These are phyloP conservation scores for Xylaria sp. DNA, from an alignment of 495 filamentous ascomycete genomes.

Conservation along the genomic window DNA sequence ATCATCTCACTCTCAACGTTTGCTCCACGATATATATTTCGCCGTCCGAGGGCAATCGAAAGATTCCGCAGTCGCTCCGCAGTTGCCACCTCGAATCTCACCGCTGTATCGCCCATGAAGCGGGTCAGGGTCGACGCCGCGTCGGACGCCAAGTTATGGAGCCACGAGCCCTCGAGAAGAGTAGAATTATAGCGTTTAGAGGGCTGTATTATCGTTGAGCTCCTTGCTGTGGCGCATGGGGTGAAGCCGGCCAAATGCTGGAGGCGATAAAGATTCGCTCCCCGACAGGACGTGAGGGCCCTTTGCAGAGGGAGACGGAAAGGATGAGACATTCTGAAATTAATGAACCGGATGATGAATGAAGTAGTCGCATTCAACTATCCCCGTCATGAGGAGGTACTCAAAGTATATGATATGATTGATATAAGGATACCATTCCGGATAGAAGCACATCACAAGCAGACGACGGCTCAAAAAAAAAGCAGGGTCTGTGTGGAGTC, in stretches of 20 bases:
- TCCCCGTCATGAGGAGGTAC: too few relatives aligned
- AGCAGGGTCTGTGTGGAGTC: too few relatives aligned
- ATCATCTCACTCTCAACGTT: constrained; percentile 41
- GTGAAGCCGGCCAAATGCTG: not conserved
- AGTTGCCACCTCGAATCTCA: constrained; percentile 52
- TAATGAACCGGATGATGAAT: not conserved
- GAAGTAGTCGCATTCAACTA: too few relatives aligned
- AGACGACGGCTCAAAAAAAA: too few relatives aligned
- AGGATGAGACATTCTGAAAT: not conserved
- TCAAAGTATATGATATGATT: too few relatives aligned
- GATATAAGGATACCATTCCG: too few relatives aligned
- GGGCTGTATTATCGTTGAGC: not conserved
- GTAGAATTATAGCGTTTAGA: constrained; percentile 1
- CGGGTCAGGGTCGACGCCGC: not conserved
- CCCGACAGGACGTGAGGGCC: not conserved
- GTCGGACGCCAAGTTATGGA: not conserved
- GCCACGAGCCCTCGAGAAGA: not conserved
- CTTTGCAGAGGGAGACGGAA: not conserved
- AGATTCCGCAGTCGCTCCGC: constrained; percentile 65
- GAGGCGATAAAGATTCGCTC: not conserved
- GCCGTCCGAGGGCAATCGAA: constrained; percentile 55
- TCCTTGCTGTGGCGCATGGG: not conserved
- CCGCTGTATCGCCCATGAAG: constrained; percentile 21
- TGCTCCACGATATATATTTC: not conserved
- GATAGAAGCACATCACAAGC: constrained; percentile 4